These are phyloP conservation scores for Tylopilus rubrobrunneus DNA, from an alignment of 768 basidiomycete genomes.

Conservation along the genomic window DNA sequence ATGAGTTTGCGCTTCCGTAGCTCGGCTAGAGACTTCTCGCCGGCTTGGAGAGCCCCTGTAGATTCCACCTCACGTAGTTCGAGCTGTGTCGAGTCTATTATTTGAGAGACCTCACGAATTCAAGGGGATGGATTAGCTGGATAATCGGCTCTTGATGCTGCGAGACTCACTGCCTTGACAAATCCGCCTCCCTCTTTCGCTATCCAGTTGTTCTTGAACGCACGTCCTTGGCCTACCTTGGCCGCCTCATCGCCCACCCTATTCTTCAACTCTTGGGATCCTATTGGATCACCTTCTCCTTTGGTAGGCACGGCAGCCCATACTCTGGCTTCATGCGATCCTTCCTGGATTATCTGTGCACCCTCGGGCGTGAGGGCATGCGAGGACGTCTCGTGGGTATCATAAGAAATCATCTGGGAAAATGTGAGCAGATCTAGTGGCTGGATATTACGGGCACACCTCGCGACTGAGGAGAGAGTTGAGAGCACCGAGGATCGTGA, in stretches of 20 bases:
- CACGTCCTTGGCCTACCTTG: slow-evolving; percentile 91
- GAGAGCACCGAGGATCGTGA: slow-evolving; percentile 80
- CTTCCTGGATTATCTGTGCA: slow-evolving; percentile 65
- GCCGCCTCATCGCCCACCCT: slow-evolving; percentile 81
- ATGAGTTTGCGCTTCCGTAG: slow-evolving; percentile 90
- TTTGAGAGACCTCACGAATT: slow-evolving; percentile 50
- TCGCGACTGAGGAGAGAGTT: slow-evolving; percentile 88
- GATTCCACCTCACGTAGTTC: slow-evolving; percentile 72
- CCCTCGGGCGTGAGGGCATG: slow-evolving; percentile 85
- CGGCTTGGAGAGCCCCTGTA: slow-evolving; percentile 65
- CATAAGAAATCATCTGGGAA: slow-evolving; percentile 76
- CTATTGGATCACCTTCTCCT: slow-evolving; percentile 65
- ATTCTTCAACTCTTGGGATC: slow-evolving; percentile 64
- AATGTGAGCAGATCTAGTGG: slow-evolving; percentile 11
- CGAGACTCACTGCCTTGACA: slow-evolving; percentile 69
- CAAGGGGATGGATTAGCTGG: not conserved
- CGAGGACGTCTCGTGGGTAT: slow-evolving; percentile 69
- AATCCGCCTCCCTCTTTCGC: slow-evolving; percentile 85
- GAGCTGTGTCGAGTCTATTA: slow-evolving; percentile 70
- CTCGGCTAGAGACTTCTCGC: slow-evolving; percentile 82
- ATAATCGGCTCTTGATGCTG: not conserved
- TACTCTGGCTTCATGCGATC: slow-evolving; percentile 94
- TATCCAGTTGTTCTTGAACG: slow-evolving; percentile 98
- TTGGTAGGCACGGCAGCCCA: slow-evolving; percentile 79
- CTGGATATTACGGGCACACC: slow-evolving; percentile 39